Evolutionary conservation across 805 yeast species (phyloP).

Genomic region (Lipomyces anomalus): DNA sequence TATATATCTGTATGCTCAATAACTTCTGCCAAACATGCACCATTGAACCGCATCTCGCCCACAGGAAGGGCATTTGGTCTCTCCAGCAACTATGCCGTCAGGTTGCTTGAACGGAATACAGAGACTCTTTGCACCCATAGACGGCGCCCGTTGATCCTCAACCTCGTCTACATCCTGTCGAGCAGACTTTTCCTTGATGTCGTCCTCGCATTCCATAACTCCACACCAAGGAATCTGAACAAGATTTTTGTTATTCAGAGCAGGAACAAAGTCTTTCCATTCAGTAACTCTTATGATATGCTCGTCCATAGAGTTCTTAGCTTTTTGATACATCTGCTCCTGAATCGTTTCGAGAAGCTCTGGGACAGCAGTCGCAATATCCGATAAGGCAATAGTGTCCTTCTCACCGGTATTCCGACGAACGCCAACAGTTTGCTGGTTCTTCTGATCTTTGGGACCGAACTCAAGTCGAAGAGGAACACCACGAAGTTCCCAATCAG

Average conservation of each 20-base stretch:
- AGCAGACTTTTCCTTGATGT: conserved; percentile 85
- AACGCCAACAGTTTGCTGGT: conserved; percentile 75
- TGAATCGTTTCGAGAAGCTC: conserved; percentile 80
- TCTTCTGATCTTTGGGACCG: conserved; percentile 92
- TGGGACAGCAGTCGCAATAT: conserved; percentile 62
- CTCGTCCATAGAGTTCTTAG: conserved; percentile 74
- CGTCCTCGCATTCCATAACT: conserved; percentile 87
- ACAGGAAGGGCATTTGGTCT: conserved; percentile 82
- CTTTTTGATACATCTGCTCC: conserved; percentile 61
- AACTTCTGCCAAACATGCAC: conserved; percentile 96
- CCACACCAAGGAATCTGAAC: conserved; percentile 98
- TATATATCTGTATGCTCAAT: conserved; percentile 39
- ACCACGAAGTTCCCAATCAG: conserved; percentile 96
- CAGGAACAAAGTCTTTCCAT: conserved; percentile 90
- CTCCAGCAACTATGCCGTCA: conserved; percentile 54
- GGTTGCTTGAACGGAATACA: conserved; percentile 90
- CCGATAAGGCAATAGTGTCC: conserved; percentile 57
- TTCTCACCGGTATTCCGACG: conserved; percentile 88
- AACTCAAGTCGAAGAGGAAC: conserved; percentile 87
- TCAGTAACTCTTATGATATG: conserved; percentile 78
- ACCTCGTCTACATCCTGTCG: conserved; percentile 67
- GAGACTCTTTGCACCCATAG: conserved; percentile 98
- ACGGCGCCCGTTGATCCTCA: conserved; percentile 95
- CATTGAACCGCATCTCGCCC: conserved; percentile 64
- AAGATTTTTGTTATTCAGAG: conserved; percentile 84